A percentile compares a stretch with the other conserved stretches of the same genome.
These are phyloP conservation scores for Aspergillus calidoustus DNA, from an alignment of 2,329 filamentous ascomycete genomes.

Conservation along the genomic window DNA sequence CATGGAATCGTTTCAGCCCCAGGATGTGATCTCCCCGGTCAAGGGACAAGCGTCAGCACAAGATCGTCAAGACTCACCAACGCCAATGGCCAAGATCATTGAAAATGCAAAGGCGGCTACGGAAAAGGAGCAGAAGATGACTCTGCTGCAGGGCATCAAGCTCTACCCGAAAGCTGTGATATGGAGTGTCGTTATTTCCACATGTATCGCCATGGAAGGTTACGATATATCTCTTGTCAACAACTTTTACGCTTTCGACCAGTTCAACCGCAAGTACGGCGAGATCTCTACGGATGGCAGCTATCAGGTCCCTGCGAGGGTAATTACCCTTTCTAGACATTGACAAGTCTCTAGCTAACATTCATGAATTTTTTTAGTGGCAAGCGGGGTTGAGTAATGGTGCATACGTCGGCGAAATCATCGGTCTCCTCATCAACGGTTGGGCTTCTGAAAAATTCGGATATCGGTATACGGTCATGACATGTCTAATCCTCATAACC, in stretches of 20 bases:
- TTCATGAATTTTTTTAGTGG: constrained; percentile 37
- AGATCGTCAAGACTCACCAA: constrained; percentile 27
- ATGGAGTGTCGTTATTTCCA: constrained; percentile 87
- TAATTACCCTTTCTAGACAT: constrained; percentile 24
- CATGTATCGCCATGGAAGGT: constrained; percentile 89
- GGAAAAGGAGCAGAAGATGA: constrained; percentile 66
- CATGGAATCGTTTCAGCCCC: constrained; percentile 36
- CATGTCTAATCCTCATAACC: constrained; percentile 51
- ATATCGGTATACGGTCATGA: constrained; percentile 57
- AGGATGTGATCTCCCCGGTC: constrained; percentile 33
- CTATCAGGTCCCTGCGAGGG: constrained; percentile 47
- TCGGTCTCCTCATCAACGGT: constrained; percentile 58
- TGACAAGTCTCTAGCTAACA: constrained; percentile 20
- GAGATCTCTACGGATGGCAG: constrained; percentile 34
- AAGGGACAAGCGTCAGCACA: constrained; percentile 24
- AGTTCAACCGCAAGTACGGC: constrained; percentile 50
- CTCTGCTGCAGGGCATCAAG: constrained; percentile 73
- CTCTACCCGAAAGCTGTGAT: constrained; percentile 85
- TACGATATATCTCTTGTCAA: constrained; percentile 82
- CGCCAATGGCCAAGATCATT: constrained; percentile 40
- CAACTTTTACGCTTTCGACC: constrained; percentile 68
- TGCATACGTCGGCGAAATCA: constrained; percentile 51
- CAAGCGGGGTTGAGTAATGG: constrained; percentile 52
- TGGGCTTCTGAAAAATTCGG: constrained; percentile 57
- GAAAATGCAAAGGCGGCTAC: constrained; percentile 49